Evolutionary conservation across 164 flowering plant species (phyloP), one percentile per base, ranked within the genome.

Genomic region (Vitis riparia): DNA sequence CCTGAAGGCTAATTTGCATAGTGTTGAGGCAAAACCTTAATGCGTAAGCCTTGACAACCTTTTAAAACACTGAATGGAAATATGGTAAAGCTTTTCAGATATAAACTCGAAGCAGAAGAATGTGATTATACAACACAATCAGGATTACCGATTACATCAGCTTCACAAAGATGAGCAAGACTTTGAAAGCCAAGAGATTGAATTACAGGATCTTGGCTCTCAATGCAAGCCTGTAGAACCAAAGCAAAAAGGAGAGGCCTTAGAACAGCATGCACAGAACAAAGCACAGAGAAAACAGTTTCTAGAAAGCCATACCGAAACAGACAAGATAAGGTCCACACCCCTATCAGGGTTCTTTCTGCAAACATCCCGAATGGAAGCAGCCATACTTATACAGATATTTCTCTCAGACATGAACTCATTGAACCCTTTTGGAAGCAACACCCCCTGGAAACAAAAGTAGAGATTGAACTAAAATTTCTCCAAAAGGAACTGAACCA

Each of bases 161-260:
- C 97, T 86, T 91, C 98, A 81, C 98, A 96, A 59, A 96, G 95
- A 78, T 90, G 86, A 51, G 89, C 86, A 80, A 96, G 93, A 74
- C 95, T 88, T 78, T 85, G 91, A 62, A 91, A 83, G 59, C 99
- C 98, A 76, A 96, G 86, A 76, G 96, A 87, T 81, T 83, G 83
- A 72, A 91, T 64, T 15, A 68, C 53, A 52, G 88, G 82, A 82
- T 88, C 88, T 61, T 32, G 79, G 77, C 83, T 85, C 85, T 93
- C 97, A 76, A 96, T 86, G 84, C 97, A 91, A 59, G 89, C 91
- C 99, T 96, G 80, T 70, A 32, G 55, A 37, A 51, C 6, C 9
- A 51, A 72, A 66, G 30, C 51, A 48, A n/a, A 51, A 56, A 58
- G 3, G 0, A 29, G 44, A 27, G 14, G 12, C 23, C 48, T 71